Percentiles rank a stretch among this genome's conserved stretches.
Evolutionary conservation across 805 yeast species (phyloP).

Genomic region (Tetrapisispora arboricola): DNA sequence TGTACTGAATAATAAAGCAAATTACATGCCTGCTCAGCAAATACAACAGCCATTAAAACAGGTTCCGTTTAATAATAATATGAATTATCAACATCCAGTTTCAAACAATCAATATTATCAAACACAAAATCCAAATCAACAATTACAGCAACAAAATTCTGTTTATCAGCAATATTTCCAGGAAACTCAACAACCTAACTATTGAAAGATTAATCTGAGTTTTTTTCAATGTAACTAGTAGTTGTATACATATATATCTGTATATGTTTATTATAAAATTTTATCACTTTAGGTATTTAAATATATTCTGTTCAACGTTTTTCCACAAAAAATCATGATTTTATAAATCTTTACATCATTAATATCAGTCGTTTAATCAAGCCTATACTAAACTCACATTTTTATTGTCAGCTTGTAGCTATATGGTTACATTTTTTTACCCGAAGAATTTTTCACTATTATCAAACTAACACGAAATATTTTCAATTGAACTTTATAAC

Average conservation of each 20-base stretch:
- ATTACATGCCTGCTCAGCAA: slow-evolving; percentile 1
- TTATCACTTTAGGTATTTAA: neutral
- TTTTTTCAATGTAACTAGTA: too few species aligned
- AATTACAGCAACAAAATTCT: slow-evolving; percentile 37
- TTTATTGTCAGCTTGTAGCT: too few species aligned
- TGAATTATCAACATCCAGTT: slow-evolving; percentile 1
- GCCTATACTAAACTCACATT: too few species aligned
- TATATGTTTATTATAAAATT: neutral
- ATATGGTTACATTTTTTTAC: too few species aligned
- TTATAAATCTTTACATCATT: too few species aligned
- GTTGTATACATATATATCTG: neutral
- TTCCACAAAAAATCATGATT: too few species aligned
- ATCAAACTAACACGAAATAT: too few species aligned
- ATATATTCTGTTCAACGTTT: neutral
- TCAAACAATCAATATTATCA: slow-evolving; percentile 22
- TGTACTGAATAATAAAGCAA: slow-evolving; percentile 1
- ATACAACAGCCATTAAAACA: slow-evolving; percentile 6
- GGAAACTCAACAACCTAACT: slow-evolving; percentile 39
- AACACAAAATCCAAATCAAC: slow-evolving; percentile 17
- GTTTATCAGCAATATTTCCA: slow-evolving; percentile 58
- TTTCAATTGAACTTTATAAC: too few species aligned
- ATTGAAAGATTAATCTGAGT: too few species aligned
- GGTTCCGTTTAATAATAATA: slow-evolving; percentile 7
- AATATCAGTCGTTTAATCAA: too few species aligned
- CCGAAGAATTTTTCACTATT: too few species aligned